Percentiles rank a stretch among this genome's conserved stretches.
Conservation (phyloP, 2,329 filamentous ascomycete species). For the Fusarium sp. region DNA sequence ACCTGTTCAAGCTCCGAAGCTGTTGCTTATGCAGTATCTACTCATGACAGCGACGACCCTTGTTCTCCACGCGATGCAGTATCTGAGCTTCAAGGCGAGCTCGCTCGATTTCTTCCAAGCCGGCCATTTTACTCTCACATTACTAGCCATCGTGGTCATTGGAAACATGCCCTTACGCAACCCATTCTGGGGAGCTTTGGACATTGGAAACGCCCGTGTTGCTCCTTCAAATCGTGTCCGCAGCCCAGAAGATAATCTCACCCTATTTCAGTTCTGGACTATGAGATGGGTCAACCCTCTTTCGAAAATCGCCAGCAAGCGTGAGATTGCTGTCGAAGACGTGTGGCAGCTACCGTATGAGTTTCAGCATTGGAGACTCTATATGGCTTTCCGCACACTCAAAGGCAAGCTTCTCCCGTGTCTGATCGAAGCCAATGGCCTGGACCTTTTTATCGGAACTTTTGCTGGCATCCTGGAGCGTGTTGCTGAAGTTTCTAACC, state of each 20-base stretch:
- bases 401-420: constrained; percentile 78
- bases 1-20: constrained; percentile 58
- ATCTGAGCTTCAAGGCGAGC: constrained; percentile 45
- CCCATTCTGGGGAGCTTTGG: constrained; percentile 51
- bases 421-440: constrained; percentile 79
- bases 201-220: constrained; percentile 50
- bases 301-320: constrained; percentile 72
- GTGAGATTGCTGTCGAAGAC: constrained; percentile 81
- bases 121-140: constrained; percentile 40
- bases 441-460: constrained; percentile 80
- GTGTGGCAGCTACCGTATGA: constrained; percentile 85
- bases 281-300: constrained; percentile 86
- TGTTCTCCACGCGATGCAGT: constrained; percentile 49
- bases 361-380: constrained; percentile 83
- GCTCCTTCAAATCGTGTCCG: constrained; percentile 63
- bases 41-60: constrained; percentile 52
- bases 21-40: constrained; percentile 57
- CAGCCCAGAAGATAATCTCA: constrained; percentile 82
- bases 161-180: constrained; percentile 56
- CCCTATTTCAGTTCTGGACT: constrained; percentile 85
- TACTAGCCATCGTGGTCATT: constrained; percentile 50
- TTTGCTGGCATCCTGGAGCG: constrained; percentile 69
- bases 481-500: constrained; percentile 55
- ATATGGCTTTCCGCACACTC: constrained; percentile 79
- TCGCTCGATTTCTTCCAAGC: constrained; percentile 44